phyloP scores from a whole-genome alignment of 2,329 filamentous ascomycete species.

The Fusarium subtropicale region DNA sequence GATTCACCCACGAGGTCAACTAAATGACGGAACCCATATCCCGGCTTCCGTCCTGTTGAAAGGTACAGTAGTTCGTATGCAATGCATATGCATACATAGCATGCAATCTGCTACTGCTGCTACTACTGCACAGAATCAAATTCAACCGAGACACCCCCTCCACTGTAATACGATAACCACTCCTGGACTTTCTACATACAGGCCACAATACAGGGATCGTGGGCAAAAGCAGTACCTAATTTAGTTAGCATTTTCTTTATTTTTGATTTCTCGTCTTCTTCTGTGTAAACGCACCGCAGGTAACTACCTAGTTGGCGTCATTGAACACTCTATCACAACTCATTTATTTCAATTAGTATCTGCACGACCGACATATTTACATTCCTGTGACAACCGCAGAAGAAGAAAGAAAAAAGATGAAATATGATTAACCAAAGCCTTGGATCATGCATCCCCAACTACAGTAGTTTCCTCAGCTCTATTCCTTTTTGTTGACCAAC shows the following conservation, averaged over 20 bases:
- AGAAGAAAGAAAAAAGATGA: neutral
- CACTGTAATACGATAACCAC: neutral
- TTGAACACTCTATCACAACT: neutral
- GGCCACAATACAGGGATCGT: neutral
- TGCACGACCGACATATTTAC: conserved; percentile 1
- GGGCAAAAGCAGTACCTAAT: neutral
- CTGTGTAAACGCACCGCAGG: neutral
- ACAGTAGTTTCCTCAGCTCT: neutral
- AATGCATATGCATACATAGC: conserved; percentile 1
- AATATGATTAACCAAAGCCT: neutral
- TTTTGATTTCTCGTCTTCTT: conserved; percentile 7
- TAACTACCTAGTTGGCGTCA: conserved; percentile 10
- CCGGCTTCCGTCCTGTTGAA: neutral
- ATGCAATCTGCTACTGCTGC: neutral
- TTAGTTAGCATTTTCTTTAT: neutral
- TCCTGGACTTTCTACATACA: neutral
- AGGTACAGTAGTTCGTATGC: neutral
- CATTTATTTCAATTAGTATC: neutral
- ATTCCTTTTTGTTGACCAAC: neutral
- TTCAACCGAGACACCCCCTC: neutral
- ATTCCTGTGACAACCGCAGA: conserved; percentile 14
- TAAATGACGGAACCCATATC: neutral
- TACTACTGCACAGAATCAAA: neutral
- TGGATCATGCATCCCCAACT: neutral
- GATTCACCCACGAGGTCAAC: neutral